Evolutionary conservation across 345 rosid genomes (phyloP).

Genomic region (Combretum micranthum): DNA sequence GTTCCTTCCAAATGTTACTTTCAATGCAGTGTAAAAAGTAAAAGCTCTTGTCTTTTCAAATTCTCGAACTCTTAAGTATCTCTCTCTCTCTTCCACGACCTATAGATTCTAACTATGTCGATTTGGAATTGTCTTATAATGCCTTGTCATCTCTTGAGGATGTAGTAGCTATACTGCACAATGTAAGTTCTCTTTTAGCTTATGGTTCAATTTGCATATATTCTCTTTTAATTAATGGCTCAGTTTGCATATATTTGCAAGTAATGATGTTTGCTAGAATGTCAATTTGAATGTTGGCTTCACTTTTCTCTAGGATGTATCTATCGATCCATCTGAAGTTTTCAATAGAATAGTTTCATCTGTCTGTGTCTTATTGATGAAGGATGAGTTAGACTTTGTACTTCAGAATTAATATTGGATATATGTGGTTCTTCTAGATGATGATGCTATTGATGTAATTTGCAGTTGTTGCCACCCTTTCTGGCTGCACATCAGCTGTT

Average conservation of each 20-base stretch:
- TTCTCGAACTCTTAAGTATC: slow-evolving; percentile 89
- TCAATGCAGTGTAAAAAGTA: not conserved
- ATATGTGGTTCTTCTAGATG: slow-evolving; percentile 6
- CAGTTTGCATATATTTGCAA: slow-evolving; percentile 3
- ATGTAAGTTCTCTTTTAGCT: slow-evolving; percentile 38
- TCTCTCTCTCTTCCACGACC: slow-evolving; percentile 89
- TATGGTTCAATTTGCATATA: slow-evolving; percentile 4
- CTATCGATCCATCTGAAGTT: slow-evolving; percentile 97
- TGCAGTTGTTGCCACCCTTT: slow-evolving; percentile 79
- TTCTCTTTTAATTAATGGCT: slow-evolving; percentile 5
- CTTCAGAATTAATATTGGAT: slow-evolving; percentile 14
- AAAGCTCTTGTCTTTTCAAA: slow-evolving; percentile 29
- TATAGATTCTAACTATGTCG: slow-evolving; percentile 37
- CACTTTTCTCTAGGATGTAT: slow-evolving; percentile 67
- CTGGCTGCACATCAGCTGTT: slow-evolving; percentile 65
- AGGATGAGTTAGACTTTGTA: slow-evolving; percentile 54
- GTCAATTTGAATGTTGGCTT: not conserved
- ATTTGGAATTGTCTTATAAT: slow-evolving; percentile 62
- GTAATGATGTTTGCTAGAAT: slow-evolving; percentile 5
- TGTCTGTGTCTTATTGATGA: slow-evolving; percentile 57
- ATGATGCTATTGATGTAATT: slow-evolving; percentile 24
- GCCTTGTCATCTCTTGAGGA: slow-evolving; percentile 95
- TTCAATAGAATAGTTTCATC: slow-evolving; percentile 89
- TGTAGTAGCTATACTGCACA: slow-evolving; percentile 87
- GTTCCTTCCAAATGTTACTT: not conserved